Base-by-base conservation (phyloP, 2,329 filamentous ascomycete species). In the Botrytis byssoidea region DNA sequence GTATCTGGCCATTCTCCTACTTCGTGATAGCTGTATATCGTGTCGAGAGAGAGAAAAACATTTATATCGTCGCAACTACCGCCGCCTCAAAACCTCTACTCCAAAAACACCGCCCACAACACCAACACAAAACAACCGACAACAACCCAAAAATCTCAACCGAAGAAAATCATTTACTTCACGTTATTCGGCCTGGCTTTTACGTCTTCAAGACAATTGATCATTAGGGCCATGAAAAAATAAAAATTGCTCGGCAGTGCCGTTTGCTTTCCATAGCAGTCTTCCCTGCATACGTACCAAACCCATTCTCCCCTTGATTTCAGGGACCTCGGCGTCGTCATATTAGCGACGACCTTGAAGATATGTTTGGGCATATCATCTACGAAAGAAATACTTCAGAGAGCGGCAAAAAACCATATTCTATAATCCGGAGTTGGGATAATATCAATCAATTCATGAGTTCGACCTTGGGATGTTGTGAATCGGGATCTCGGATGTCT, bases 271-370 rank as follows among this genome's bases (percentile, higher is more conserved):
- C 4, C 7, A 14, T n/a, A 18, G 3, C 14, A 63, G 25, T 42
- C 25, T 37, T 40, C 9, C 18, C 22, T n/a, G 18, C 22, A 37
- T 55, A 14, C 2, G 1, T 20, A 8, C 4, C 14, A 20, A 1
- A 12, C 14, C 18, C 22, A 2, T 22, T 16, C 6, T 10, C n/a
- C 12, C 10, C 25, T 51, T 14, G 22, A 51, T 51, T n/a, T 2
- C 1, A 12, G 10, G 10, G 22, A 1, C 3, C 25, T 14, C 2
- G 4, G 4, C 48, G 4, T 14, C 4, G 5, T 6, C 22, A 25
- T 51, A 51, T 51, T 10, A n/a, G 22, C 48, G 22, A 7, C 25
- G 48, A n/a, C 25, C 10, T 3, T 51, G 22, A 51, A 6, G 46
- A 12, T 51, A 0, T n/a, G 0, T 14, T 51, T 51, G 22, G 48